Base-by-base conservation (phyloP, 495 filamentous ascomycete species). In the Lindgomyces ingoldianus region DNA sequence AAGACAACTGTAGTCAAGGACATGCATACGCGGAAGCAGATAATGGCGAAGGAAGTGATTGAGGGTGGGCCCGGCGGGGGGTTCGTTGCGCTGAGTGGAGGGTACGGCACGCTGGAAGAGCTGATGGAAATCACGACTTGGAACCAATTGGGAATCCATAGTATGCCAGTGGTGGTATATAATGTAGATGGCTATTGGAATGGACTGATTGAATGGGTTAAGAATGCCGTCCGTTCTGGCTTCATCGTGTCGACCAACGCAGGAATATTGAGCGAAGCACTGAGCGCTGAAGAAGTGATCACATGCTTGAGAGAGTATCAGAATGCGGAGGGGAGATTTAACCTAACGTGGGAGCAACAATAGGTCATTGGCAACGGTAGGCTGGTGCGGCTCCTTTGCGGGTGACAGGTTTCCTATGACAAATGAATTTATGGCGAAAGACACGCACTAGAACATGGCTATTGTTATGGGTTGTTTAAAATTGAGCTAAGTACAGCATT, bases 141-240 rank as follows among this genome's bases (percentile, higher is more conserved):
- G 94, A 98, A 97, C 75, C 94, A 97, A 77, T 75, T 98, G 59
- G 94, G 95, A 0, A 98, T 98, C 63, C 94, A 98, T 74, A 83
- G 81, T 59, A 82, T 84, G 62, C 90, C 89, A 0, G 84, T 98
- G 48, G 85, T 92, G 45, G 76, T 96, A 64, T 81, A 89, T 44
- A 98, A 98, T 76, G 81, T 93, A 27, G 86, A 91, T 54, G 92
- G 93, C 1, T 98, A 93, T 73, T 98, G 92, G 80, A 86, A 96
- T 78, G 91, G 91, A 3, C 74, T 98, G 59, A 66, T 96, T 62
- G 70, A 78, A 12, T 98, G 95, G 94, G 87, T 96, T 61, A 81
- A 81, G 67, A 90, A 84, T 62, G 86, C 91, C 4, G 90, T 96
- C 6, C 73, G 82, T 46, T 81, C 85, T 18, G 91, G 91, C 0